Evolutionary conservation across 805 yeast species (phyloP).

Genomic region (Metschnikowia cerradonensis): DNA sequence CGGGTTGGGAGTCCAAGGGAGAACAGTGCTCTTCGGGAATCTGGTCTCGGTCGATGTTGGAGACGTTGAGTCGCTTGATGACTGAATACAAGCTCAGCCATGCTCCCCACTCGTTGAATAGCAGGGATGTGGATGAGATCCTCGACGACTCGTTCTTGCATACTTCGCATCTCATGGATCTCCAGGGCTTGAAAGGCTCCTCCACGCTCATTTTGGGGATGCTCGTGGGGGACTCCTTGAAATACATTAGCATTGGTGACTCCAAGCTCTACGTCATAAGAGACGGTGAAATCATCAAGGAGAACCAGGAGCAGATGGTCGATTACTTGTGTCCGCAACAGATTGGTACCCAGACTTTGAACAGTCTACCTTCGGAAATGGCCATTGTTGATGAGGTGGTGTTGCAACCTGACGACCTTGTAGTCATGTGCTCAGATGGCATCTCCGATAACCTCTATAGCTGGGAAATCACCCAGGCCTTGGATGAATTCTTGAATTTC

Average conservation of each 20-base stretch:
- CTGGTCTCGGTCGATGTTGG: slow-evolving; percentile 52
- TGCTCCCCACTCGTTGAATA: slow-evolving; percentile 34
- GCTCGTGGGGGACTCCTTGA: slow-evolving; percentile 45
- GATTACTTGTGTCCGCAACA: slow-evolving; percentile 49
- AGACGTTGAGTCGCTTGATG: slow-evolving; percentile 44
- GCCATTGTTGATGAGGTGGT: slow-evolving; percentile 44
- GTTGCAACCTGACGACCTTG: slow-evolving; percentile 38
- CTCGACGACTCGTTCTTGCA: slow-evolving; percentile 47
- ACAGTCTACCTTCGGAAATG: slow-evolving; percentile 42
- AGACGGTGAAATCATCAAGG: slow-evolving; percentile 38
- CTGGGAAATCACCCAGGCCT: slow-evolving; percentile 40
- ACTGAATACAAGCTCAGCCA: slow-evolving; percentile 42
- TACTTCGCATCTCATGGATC: slow-evolving; percentile 48
- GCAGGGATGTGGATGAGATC: slow-evolving; percentile 39
- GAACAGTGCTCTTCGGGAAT: slow-evolving; percentile 44
- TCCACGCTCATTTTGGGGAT: slow-evolving; percentile 47
- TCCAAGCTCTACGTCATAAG: slow-evolving; percentile 46
- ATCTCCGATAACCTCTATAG: slow-evolving; percentile 50
- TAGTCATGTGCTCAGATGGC: slow-evolving; percentile 51
- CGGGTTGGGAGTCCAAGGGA: slow-evolving; percentile 49
- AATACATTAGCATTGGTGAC: slow-evolving; percentile 52
- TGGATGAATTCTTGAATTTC: slow-evolving; percentile 29
- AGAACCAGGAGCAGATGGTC: slow-evolving; percentile 46
- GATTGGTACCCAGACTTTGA: slow-evolving; percentile 48
- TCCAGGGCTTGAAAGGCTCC: slow-evolving; percentile 45